phyloP scores from a whole-genome alignment of 1,284 basidiomycete genomes.

The Xerocomus cyaneibrunnescens region DNA sequence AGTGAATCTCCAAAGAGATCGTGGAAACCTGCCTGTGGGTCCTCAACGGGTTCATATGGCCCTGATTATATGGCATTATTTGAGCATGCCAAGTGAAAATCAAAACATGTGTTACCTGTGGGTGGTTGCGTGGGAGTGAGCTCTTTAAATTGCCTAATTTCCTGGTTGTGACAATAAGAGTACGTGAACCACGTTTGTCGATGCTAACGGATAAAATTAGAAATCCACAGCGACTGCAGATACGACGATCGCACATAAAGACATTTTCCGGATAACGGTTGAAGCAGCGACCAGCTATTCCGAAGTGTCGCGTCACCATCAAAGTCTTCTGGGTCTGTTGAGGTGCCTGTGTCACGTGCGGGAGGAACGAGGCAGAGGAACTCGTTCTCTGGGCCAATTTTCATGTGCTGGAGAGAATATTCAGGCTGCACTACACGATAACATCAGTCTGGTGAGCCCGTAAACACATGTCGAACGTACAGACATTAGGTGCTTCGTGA shows the following conservation, averaged over 20 bases:
- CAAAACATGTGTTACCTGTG: constrained; percentile 48
- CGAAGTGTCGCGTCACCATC: constrained; percentile 61
- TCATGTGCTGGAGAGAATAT: constrained; percentile 67
- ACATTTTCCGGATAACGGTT: constrained; percentile 72
- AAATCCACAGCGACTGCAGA: constrained; percentile 17
- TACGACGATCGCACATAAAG: constrained; percentile 64
- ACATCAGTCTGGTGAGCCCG: constrained; percentile 12
- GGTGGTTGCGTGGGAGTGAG: constrained; percentile 55
- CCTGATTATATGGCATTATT: constrained; percentile 41
- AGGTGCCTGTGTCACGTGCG: constrained; percentile 48
- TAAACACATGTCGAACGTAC: constrained; percentile 28
- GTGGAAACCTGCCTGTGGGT: constrained; percentile 57
- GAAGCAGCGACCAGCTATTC: constrained; percentile 76
- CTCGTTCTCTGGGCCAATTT: constrained; percentile 60
- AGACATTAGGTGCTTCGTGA: constrained; percentile 26
- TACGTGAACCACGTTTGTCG: constrained; percentile 95
- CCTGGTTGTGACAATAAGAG: constrained; percentile 88
- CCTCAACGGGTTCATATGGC: constrained; percentile 75
- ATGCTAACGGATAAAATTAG: constrained; percentile 48
- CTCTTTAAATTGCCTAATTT: constrained; percentile 90
- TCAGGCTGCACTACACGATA: constrained; percentile 19
- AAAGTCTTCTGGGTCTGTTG: constrained; percentile 43
- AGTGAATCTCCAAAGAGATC: constrained; percentile 15
- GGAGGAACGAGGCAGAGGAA: constrained; percentile 78
- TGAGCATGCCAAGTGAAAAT: constrained; percentile 21